phyloP scores from a whole-genome alignment of 1,284 basidiomycete species.

The Ceratobasidium sp. region DNA sequence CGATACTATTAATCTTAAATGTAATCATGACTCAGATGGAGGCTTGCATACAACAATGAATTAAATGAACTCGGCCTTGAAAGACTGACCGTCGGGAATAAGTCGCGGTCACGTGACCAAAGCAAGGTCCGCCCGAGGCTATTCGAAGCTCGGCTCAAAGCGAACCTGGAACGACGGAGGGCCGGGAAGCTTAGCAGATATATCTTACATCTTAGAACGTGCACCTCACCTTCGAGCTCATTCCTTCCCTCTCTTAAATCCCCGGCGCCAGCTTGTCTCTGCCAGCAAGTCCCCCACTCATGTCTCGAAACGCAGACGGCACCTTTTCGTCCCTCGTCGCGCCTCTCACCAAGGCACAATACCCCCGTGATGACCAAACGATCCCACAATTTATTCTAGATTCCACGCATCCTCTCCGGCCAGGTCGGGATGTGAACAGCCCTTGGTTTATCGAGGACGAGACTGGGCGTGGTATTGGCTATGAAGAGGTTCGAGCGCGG shows the following conservation, averaged over 20 bases:
- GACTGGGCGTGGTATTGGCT: slow-evolving; percentile 57
- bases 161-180: background rate
- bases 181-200: background rate
- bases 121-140: background rate
- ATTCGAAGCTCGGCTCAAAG: background rate
- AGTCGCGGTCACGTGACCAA: too few species aligned
- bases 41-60: too few species aligned
- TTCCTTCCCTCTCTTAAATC: background rate
- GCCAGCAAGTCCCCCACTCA: background rate
- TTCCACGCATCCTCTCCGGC: slow-evolving; percentile 61
- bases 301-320: slow-evolving; percentile 14
- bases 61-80: too few species aligned
- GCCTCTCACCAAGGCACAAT: slow-evolving; percentile 48
- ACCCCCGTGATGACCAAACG: slow-evolving; percentile 75
- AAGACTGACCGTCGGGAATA: too few species aligned
- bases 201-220: background rate
- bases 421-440: slow-evolving; percentile 52
- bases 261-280: background rate
- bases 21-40: too few species aligned
- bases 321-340: background rate
- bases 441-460: slow-evolving; percentile 75
- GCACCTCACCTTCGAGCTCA: background rate
- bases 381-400: slow-evolving; percentile 80
- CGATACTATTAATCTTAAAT: too few species aligned
- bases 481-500: slow-evolving; percentile 60